Evolutionary conservation across 2,329 filamentous ascomycete genomes (phyloP), one percentile per base, ranked within the genome.

Genomic region (Meredithiella fracta): DNA sequence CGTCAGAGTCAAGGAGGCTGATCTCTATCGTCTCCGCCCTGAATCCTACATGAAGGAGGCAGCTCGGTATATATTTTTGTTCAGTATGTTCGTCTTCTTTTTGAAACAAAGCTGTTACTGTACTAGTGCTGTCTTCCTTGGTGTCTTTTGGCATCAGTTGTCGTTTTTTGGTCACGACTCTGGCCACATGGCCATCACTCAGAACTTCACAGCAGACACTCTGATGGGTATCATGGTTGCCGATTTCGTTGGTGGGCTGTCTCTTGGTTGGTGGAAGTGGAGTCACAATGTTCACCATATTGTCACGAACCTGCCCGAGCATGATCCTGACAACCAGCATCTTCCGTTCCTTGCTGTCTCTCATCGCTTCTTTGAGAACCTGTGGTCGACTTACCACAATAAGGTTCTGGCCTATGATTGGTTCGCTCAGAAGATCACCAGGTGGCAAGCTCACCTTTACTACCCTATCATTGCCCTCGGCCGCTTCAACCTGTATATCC

Each of bases 211-310:
- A 52, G 69, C 80, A 38, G 92, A 98, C 67, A 85, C 84, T 1
- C 74, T 85, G 51, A 87, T 98, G 60, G 91, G 88, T 51, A 95
- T 97, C 64, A 70, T 94, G 61, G 85, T 96, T 63, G 89, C 90
- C 54, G 85, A 95, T 66, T 97, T 85, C 63, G 72, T 92, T 20
- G 92, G 92, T 38, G 92, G 92, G 0, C 70, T 98, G 34, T 95
- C 88, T 25, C 71, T 95, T 55, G 87, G 91, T 47, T 98, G 92
- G 92, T 98, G 92, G 91, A 97, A 97, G 70, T 78, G 81, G 60
- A 96, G 82, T 66, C 91, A 97, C 69, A 97, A 97, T 65, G 89
- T 96, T 7, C 91, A 97, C 66, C 91, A 97, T 65, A 89, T 97
- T 62, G 85, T 97, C 54, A 97, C 92, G 17, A 97, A 97, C 67